These are phyloP conservation scores for Rachicladosporium sp. DNA, from an alignment of 2,329 filamentous ascomycete genomes.

Conservation along the genomic window DNA sequence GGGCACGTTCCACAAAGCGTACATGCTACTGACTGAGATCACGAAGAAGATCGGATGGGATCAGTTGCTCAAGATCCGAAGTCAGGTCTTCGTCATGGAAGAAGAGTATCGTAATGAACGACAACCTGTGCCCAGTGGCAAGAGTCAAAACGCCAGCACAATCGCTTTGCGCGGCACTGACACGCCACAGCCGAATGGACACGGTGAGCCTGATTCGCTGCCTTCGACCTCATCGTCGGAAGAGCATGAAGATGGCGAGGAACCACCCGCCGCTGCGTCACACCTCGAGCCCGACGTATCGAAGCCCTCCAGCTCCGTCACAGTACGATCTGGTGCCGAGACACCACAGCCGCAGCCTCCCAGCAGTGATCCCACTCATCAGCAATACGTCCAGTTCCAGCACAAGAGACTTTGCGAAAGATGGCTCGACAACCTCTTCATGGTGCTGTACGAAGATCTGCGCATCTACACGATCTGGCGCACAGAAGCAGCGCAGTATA, in stretches of 20 bases:
- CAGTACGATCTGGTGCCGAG: conserved; percentile 19
- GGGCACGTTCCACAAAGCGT: conserved; percentile 91
- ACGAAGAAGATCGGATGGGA: conserved; percentile 97
- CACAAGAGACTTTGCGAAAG: conserved; percentile 95
- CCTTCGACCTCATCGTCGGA: conserved; percentile 19
- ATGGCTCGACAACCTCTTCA: conserved; percentile 97
- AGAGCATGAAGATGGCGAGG: conserved; percentile 4
- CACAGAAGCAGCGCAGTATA: conserved; percentile 92
- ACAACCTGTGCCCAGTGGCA: conserved; percentile 38
- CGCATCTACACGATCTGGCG: conserved; percentile 99
- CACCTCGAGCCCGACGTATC: conserved; percentile 23
- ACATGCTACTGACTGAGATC: conserved; percentile 87
- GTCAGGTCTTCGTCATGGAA: conserved; percentile 98
- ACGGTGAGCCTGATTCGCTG: conserved; percentile 25
- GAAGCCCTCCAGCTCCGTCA: conserved; percentile 23
- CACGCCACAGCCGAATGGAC: conserved; percentile 33
- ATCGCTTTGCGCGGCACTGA: conserved; percentile 64
- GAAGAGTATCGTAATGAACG: conserved; percentile 92
- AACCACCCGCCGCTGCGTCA: conserved; percentile 16
- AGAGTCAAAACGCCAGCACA: conserved; percentile 63
- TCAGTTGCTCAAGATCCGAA: conserved; percentile 83
- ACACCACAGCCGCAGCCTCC: conserved; percentile 16
- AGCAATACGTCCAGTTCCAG: conserved; percentile 78
- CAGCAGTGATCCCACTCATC: conserved; percentile 46
- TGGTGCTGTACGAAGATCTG: conserved; percentile 96